Percentiles rank a stretch among this genome's conserved stretches.
These are phyloP conservation scores for Marasmius sp. DNA, from an alignment of 1,284 basidiomycete genomes.

Conservation along the genomic window DNA sequence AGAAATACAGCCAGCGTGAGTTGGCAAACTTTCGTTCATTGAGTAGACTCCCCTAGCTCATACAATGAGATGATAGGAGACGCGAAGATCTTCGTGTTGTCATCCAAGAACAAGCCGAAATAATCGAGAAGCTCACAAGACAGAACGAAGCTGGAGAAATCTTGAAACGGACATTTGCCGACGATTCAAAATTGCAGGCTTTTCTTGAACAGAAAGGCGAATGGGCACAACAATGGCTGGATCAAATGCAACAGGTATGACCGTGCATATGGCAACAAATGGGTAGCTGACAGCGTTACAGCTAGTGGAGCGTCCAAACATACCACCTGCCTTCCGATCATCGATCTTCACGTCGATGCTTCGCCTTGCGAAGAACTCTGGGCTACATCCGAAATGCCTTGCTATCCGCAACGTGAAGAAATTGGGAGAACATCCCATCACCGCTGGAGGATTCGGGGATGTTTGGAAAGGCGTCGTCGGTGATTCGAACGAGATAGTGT, in stretches of 20 bases:
- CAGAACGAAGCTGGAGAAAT: too few species aligned
- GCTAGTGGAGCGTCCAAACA: neutral
- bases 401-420: neutral
- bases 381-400: neutral
- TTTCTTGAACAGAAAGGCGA: neutral
- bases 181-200: neutral
- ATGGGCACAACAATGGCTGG: neutral
- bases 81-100: too few species aligned
- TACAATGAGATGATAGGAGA: too few species aligned
- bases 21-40: too few species aligned
- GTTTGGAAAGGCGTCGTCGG: neutral
- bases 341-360: neutral
- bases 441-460: neutral
- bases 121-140: too few species aligned
- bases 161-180: too few species aligned
- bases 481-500: conserved; percentile 22
- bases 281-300: neutral
- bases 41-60: too few species aligned
- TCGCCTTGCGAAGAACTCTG: neutral
- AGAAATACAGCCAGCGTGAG: too few species aligned
- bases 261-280: neutral
- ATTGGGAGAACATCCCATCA: neutral
- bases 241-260: neutral
- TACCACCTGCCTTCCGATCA: neutral
- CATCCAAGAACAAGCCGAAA: too few species aligned